phyloP scores from a whole-genome alignment of 306 rosid species.

The Prosopis cineraria region DNA sequence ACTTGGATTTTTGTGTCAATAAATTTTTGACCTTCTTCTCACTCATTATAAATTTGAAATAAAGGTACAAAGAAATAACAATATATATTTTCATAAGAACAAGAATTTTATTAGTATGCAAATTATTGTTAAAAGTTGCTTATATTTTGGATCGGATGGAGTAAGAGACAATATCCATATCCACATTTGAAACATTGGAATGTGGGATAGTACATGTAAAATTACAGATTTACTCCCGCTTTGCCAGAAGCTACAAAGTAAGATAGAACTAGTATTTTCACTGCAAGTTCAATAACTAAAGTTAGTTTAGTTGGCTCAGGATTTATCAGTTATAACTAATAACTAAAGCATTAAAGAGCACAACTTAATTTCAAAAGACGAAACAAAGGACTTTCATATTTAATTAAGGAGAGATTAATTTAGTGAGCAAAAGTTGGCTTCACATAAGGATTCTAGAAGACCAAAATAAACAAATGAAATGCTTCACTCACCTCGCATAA shows the following conservation, averaged over 20 bases:
- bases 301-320: background rate
- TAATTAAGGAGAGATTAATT: background rate
- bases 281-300: background rate
- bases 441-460: background rate
- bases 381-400: background rate
- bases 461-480: constrained; percentile 2
- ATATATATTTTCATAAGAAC: no score
- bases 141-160: no score
- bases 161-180: background rate
- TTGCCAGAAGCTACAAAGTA: background rate
- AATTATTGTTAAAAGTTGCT: no score
- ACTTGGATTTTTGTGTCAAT: no score
- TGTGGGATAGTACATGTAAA: background rate
- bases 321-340: background rate
- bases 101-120: no score
- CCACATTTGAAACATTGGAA: constrained; percentile 11
- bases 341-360: background rate
- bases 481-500: constrained; percentile 68
- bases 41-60: no score
- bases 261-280: background rate
- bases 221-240: background rate
- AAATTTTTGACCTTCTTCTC: no score
- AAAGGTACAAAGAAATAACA: no score
- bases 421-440: background rate
- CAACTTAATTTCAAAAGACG: background rate